These are phyloP conservation scores for Elsinoe australis DNA, from an alignment of 2,329 filamentous ascomycete genomes.

Conservation along the genomic window DNA sequence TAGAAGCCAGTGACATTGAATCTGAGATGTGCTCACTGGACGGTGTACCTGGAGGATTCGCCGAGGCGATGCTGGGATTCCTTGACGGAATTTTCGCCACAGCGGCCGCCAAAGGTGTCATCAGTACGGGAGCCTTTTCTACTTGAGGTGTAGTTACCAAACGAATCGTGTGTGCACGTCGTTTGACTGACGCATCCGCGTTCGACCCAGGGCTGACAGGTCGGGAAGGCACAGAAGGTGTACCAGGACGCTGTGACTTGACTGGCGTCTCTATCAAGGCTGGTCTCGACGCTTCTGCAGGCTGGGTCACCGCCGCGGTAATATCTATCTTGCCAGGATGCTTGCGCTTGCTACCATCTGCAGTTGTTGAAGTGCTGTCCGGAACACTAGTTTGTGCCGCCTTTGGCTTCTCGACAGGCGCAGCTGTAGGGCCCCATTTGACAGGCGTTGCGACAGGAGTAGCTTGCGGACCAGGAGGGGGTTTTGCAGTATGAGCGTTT, in stretches of 20 bases:
- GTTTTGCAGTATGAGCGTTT: too few species aligned
- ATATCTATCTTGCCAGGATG: slow-evolving; percentile 44
- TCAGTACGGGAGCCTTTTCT: slow-evolving; percentile 39
- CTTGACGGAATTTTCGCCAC: slow-evolving; percentile 40
- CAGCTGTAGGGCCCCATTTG: neutral
- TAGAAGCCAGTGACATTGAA: slow-evolving; percentile 64
- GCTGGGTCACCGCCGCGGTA: slow-evolving; percentile 31
- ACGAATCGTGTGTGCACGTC: slow-evolving; percentile 57
- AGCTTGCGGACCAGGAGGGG: neutral
- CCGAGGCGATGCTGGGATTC: slow-evolving; percentile 49
- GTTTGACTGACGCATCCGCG: slow-evolving; percentile 37
- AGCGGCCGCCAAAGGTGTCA: slow-evolving; percentile 23
- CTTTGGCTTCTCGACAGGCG: neutral
- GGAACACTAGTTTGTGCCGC: too few species aligned
- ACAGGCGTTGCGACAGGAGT: neutral
- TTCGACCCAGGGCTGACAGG: slow-evolving; percentile 42
- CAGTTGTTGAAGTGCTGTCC: neutral
- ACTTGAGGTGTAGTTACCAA: slow-evolving; percentile 59
- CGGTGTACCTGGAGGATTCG: slow-evolving; percentile 63
- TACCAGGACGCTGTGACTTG: slow-evolving; percentile 21
- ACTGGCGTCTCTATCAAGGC: slow-evolving; percentile 29
- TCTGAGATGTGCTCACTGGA: slow-evolving; percentile 69
- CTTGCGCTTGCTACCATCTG: slow-evolving; percentile 24
- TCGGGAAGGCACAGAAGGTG: slow-evolving; percentile 35
- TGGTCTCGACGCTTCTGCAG: slow-evolving; percentile 19